phyloP scores from a whole-genome alignment of 2,329 filamentous ascomycete species.

The Chaetomium strumarium region DNA sequence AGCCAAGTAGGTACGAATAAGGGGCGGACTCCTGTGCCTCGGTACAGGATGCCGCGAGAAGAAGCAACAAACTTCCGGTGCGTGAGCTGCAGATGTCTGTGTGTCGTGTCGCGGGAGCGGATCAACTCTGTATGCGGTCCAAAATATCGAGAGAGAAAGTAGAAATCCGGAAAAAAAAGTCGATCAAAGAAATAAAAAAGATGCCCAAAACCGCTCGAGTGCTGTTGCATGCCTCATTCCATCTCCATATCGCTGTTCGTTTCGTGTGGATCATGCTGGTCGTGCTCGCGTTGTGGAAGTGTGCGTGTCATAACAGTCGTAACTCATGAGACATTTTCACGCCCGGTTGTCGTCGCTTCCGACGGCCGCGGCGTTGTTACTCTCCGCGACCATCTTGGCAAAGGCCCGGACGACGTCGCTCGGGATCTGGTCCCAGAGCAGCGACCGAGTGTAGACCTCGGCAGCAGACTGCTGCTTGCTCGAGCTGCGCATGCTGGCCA shows the following conservation, averaged over 20 bases:
- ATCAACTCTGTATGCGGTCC: slow-evolving; percentile 28
- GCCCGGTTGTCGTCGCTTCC: slow-evolving; percentile 36
- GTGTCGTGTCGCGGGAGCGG: slow-evolving; percentile 27
- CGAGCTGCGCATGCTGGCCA: slow-evolving; percentile 69
- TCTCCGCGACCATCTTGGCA: slow-evolving; percentile 81
- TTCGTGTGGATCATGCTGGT: slow-evolving; percentile 17
- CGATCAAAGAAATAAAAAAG: slow-evolving; percentile 10
- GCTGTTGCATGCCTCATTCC: slow-evolving; percentile 13
- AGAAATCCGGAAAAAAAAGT: slow-evolving; percentile 7
- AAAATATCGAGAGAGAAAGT: slow-evolving; percentile 17
- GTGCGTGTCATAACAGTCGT: slow-evolving; percentile 19
- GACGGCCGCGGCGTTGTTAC: slow-evolving; percentile 40
- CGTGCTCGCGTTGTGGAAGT: slow-evolving; percentile 15
- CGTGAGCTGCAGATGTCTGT: slow-evolving; percentile 42
- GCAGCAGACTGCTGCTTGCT: slow-evolving; percentile 64
- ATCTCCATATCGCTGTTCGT: slow-evolving; percentile 10
- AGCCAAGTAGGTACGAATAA: slow-evolving; percentile 28
- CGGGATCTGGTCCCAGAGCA: slow-evolving; percentile 92
- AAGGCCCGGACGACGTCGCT: slow-evolving; percentile 88
- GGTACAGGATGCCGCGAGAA: slow-evolving; percentile 12
- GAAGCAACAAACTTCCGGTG: slow-evolving; percentile 33
- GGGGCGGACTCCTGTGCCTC: slow-evolving; percentile 21
- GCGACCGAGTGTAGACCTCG: slow-evolving; percentile 85
- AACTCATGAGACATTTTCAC: slow-evolving; percentile 30
- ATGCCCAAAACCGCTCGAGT: slow-evolving; percentile 9